These are phyloP conservation scores for Spathaspora gorwiae DNA, from an alignment of 805 yeast species.

Conservation along the genomic window DNA sequence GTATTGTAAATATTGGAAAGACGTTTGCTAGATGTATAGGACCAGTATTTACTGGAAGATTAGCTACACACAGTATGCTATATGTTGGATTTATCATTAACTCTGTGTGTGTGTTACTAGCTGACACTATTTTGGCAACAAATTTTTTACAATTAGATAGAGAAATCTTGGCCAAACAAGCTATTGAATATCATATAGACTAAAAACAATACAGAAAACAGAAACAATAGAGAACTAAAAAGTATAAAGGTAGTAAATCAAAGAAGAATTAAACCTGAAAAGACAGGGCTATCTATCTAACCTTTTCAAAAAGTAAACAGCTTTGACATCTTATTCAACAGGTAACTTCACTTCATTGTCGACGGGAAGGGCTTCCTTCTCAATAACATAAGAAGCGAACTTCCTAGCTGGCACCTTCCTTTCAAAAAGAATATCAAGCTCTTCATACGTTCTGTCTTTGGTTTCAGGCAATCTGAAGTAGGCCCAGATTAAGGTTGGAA, in stretches of 20 bases:
- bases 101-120: conserved; percentile 47
- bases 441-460: conserved; percentile 32
- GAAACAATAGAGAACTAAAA: background rate
- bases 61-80: conserved; percentile 50
- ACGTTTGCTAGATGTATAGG: conserved; percentile 82
- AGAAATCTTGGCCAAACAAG: conserved; percentile 19
- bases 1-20: conserved; percentile 80
- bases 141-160: conserved; percentile 40
- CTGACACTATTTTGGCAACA: conserved; percentile 42
- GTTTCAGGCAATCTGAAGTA: conserved; percentile 33
- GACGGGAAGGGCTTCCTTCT: background rate
- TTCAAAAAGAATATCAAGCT: conserved; percentile 33
- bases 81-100: conserved; percentile 50
- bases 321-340: no score
- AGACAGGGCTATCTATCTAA: no score
- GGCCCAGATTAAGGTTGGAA: conserved; percentile 15
- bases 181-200: background rate
- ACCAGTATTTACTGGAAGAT: conserved; percentile 71
- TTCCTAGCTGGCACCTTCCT: conserved; percentile 15
- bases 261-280: no score
- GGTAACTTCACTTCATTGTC: background rate
- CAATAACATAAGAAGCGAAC: conserved; percentile 7
- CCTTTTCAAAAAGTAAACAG: no score
- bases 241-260: background rate
- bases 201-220: background rate